These are phyloP conservation scores for Pseudogymnoascus sp. DNA, from an alignment of 2,329 filamentous ascomycete species.

Conservation along the genomic window DNA sequence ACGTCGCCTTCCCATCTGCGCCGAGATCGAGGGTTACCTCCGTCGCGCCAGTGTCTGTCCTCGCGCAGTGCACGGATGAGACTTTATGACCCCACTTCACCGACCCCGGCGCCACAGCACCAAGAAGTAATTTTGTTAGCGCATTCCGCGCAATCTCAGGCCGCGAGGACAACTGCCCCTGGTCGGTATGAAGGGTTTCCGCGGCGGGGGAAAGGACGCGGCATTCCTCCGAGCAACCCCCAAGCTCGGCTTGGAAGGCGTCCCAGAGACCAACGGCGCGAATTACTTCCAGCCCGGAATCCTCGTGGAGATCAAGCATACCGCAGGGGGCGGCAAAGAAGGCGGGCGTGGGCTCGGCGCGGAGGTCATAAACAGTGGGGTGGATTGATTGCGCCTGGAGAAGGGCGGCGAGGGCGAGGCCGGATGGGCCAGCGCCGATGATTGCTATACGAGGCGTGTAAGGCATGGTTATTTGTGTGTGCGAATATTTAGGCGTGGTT, in stretches of 20 bases:
- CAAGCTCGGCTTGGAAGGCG: constrained; percentile 34
- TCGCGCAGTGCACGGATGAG: constrained; percentile 9
- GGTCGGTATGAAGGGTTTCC: constrained; percentile 18
- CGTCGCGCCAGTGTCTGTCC: not conserved
- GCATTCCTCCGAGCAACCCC: constrained; percentile 34
- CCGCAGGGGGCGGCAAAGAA: constrained; percentile 29
- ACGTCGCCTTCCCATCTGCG: constrained; percentile 15
- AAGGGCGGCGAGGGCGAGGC: constrained; percentile 39
- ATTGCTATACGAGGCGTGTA: constrained; percentile 32
- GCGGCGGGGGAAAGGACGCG: constrained; percentile 30
- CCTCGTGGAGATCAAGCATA: constrained; percentile 41
- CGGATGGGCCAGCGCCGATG: constrained; percentile 37
- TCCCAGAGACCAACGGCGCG: constrained; percentile 36
- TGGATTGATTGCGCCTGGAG: constrained; percentile 33
- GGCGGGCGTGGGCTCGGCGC: constrained; percentile 22
- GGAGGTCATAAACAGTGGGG: constrained; percentile 31
- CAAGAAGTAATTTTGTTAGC: constrained; percentile 29
- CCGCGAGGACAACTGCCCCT: constrained; percentile 17
- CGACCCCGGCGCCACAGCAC: constrained; percentile 23
- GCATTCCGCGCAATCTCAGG: constrained; percentile 34
- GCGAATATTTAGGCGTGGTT: not conserved
- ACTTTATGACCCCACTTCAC: constrained; percentile 35
- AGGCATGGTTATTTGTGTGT: not conserved
- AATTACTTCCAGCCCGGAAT: constrained; percentile 37
- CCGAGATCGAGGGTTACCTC: constrained; percentile 15